Conservation (phyloP, 2,329 filamentous ascomycete genomes). For the Exophiala bonariae region DNA sequence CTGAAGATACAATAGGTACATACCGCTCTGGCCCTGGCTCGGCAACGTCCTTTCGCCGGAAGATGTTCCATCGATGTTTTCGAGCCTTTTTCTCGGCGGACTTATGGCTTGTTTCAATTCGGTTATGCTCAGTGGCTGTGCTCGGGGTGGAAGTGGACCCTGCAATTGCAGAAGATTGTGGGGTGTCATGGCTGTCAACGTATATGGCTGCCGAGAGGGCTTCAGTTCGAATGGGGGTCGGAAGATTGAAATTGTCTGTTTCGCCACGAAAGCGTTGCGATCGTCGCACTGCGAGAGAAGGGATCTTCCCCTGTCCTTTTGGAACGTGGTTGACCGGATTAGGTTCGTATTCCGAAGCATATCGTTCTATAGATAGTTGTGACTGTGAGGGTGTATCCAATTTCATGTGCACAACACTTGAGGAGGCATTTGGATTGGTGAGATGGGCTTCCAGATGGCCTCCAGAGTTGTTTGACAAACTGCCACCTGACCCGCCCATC, state of each 20-base stretch:
- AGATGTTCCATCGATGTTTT: slow-evolving; percentile 57
- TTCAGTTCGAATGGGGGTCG: slow-evolving; percentile 25
- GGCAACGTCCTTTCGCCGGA: slow-evolving; percentile 44
- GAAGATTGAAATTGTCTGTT: slow-evolving; percentile 20
- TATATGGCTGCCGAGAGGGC: slow-evolving; percentile 15
- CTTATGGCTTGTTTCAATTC: slow-evolving; percentile 15
- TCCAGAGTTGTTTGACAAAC: slow-evolving; percentile 36
- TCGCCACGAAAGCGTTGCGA: slow-evolving; percentile 25
- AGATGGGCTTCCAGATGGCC: slow-evolving; percentile 41
- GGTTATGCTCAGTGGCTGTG: slow-evolving; percentile 16
- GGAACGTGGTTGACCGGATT: background rate
- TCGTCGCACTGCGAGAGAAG: slow-evolving; percentile 23
- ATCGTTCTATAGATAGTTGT: slow-evolving; percentile 29
- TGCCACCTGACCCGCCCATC: slow-evolving; percentile 39
- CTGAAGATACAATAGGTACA: slow-evolving; percentile 26
- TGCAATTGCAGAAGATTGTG: slow-evolving; percentile 20
- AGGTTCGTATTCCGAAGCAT: slow-evolving; percentile 33
- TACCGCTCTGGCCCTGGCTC: slow-evolving; percentile 8
- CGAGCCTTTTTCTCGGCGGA: slow-evolving; percentile 21
- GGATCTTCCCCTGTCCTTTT: background rate
- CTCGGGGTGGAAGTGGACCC: slow-evolving; percentile 17
- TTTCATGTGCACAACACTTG: slow-evolving; percentile 24
- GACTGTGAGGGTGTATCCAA: slow-evolving; percentile 25
- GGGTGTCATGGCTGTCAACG: slow-evolving; percentile 24
- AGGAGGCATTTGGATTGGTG: slow-evolving; percentile 35